These are phyloP conservation scores for Kwoniella europaea DNA, from an alignment of 768 basidiomycete species.

Conservation along the genomic window DNA sequence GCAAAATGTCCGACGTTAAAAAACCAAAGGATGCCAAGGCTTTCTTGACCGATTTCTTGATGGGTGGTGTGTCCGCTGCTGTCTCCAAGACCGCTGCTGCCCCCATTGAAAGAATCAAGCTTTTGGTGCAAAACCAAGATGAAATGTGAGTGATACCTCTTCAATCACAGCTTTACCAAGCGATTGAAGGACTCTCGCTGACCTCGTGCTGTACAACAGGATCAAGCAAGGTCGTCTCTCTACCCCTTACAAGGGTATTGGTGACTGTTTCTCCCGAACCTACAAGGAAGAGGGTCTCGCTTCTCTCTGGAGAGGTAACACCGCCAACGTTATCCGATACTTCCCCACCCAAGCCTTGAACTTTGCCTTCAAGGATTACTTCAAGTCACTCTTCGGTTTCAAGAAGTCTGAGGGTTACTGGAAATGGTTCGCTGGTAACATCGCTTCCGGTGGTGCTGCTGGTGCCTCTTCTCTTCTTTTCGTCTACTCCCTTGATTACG, in stretches of 20 bases:
- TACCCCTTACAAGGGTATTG: constrained; percentile 93
- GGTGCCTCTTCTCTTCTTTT: constrained; percentile 98
- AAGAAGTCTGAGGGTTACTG: constrained; percentile 97
- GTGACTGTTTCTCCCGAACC: constrained; percentile 88
- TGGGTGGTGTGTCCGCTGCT: constrained; percentile 68
- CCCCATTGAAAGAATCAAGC: constrained; percentile 99
- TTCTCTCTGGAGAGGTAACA: constrained; percentile 99
- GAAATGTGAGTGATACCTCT: constrained; percentile 71
- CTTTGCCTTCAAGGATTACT: constrained; percentile 95
- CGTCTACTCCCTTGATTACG: constrained; percentile 99
- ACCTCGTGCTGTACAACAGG: constrained; percentile 61
- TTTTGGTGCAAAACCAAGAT: constrained; percentile 98
- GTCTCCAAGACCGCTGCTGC: constrained; percentile 99
- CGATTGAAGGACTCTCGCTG: constrained; percentile 5
- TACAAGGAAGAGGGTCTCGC: constrained; percentile 94
- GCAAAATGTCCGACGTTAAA: constrained; percentile 57
- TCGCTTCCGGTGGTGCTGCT: constrained; percentile 88
- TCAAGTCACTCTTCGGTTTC: constrained; percentile 94
- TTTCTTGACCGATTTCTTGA: constrained; percentile 67
- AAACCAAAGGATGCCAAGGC: constrained; percentile 90
- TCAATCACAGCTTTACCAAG: not conserved
- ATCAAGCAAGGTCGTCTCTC: constrained; percentile 99
- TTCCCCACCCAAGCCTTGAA: constrained; percentile 99
- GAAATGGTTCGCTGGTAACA: constrained; percentile 97
- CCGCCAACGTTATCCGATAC: constrained; percentile 99